A percentile compares a stretch with the other conserved stretches of the same genome.
These are phyloP conservation scores for Chloromonas sp. DNA, from an alignment of 163 green algal genomes.

Conservation along the genomic window DNA sequence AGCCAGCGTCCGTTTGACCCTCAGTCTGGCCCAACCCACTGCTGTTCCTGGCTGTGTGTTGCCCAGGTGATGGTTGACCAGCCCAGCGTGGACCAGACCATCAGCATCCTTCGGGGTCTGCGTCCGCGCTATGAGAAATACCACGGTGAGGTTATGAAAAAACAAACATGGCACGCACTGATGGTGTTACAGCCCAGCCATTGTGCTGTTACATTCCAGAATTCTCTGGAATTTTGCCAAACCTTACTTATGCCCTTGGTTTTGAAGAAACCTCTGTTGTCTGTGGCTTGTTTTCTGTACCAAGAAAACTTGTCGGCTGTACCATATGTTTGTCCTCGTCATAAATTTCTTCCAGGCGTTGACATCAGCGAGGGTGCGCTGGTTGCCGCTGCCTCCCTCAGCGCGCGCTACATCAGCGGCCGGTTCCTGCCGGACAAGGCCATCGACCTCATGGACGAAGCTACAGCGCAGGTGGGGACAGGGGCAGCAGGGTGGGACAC, in stretches of 20 bases:
- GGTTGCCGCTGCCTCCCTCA: slow-evolving; percentile 38
- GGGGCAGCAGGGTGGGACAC: neutral
- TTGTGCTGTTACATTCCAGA: too few relatives aligned
- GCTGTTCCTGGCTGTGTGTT: too few relatives aligned
- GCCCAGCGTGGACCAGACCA: slow-evolving; percentile 33
- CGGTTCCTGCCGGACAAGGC: slow-evolving; percentile 82
- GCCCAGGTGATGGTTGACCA: slow-evolving; percentile 55
- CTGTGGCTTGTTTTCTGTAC: too few relatives aligned
- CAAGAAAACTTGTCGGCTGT: too few relatives aligned
- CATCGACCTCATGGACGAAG: slow-evolving; percentile 96
- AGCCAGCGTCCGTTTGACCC: too few relatives aligned
- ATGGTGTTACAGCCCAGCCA: too few relatives aligned
- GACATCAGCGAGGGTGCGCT: slow-evolving; percentile 50
- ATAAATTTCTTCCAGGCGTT: slow-evolving; percentile 3
- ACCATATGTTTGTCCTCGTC: too few relatives aligned
- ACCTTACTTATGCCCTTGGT: too few relatives aligned
- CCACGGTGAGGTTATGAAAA: slow-evolving; percentile 24
- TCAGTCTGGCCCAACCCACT: too few relatives aligned
- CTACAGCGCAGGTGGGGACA: slow-evolving; percentile 39
- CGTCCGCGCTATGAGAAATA: slow-evolving; percentile 50
- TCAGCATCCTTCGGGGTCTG: slow-evolving; percentile 58
- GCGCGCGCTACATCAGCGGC: slow-evolving; percentile 76
- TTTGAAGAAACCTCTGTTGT: too few relatives aligned
- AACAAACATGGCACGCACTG: too few relatives aligned
- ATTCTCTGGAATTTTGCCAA: too few relatives aligned